Base-by-base conservation (phyloP, 2,329 filamentous ascomycete species). In the Aspergillus niger region DNA sequence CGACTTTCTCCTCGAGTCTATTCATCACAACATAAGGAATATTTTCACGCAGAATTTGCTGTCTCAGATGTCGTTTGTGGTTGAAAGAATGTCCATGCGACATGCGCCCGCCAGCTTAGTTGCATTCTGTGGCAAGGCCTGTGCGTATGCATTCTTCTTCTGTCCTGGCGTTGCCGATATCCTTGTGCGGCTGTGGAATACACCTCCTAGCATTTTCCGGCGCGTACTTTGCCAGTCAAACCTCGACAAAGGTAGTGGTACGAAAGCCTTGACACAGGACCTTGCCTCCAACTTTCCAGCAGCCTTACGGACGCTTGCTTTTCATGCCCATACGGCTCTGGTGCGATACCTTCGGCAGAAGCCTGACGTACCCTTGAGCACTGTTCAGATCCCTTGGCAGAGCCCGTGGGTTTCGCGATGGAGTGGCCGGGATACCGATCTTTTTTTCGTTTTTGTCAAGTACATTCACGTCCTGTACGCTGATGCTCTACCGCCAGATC, bases 131-230 rank as follows among this genome's bases (percentile, higher is more conserved):
- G 93, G 91, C 61, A 96, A 95, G 76, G 91, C 92, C 3, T 94
- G 91, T 70, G 92, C 93, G 2, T 97, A 96, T 75, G 92, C 91
- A 30, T 97, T 96, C 76, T 95, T 94, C 78, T 97, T 96, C 70
- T 93, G 91, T 28, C 91, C 92, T 0, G 91, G 91, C 4, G 86
- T 96, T 57, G 90, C 91, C 7, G 92, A 96, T 70, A 86, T 96
- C 54, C 81, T 97, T 52, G 86, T 94, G 26, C 86, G 92, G 15
- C 80, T 97, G 5, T 97, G 93, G 92, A 86, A 86, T 39, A 82
- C 91, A 20, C 86, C 87, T 2, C 80, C 88, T 3, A 87, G 88
- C 59, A 79, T 87, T 44, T 83, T 96, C 70, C 86, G 90, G 64
- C 87, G 91, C 24, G 84, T 91, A 1, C 83, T 91, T 8, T 84